These are phyloP conservation scores for Cryptococcus sp. DNA, from an alignment of 1,284 basidiomycete genomes.

Conservation along the genomic window DNA sequence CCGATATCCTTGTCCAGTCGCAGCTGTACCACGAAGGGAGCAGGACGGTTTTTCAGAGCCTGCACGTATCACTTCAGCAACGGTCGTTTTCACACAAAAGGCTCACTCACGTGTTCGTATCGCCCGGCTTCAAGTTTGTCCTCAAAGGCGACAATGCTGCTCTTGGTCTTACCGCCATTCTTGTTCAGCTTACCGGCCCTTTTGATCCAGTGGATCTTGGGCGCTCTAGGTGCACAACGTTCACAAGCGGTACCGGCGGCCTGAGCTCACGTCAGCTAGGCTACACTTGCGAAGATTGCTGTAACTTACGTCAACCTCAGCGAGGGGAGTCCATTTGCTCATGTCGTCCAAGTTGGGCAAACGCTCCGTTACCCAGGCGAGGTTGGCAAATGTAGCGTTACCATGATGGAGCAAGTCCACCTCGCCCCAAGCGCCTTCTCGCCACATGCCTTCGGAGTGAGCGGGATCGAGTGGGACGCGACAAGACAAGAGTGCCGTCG, in stretches of 20 bases:
- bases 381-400: slow-evolving; percentile 67
- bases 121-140: slow-evolving; percentile 79
- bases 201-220: slow-evolving; percentile 71
- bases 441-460: slow-evolving; percentile 76
- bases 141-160: slow-evolving; percentile 64
- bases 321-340: slow-evolving; percentile 64
- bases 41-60: slow-evolving; percentile 80
- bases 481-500: slow-evolving; percentile 76
- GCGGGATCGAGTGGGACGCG: slow-evolving; percentile 65
- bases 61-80: slow-evolving; percentile 40
- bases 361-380: slow-evolving; percentile 85
- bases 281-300: slow-evolving; percentile 1
- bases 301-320: slow-evolving; percentile 29
- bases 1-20: slow-evolving; percentile 69
- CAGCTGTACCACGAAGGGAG: slow-evolving; percentile 83
- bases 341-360: slow-evolving; percentile 70
- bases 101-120: slow-evolving; percentile 63
- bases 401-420: slow-evolving; percentile 84
- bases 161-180: slow-evolving; percentile 43
- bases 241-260: slow-evolving; percentile 57
- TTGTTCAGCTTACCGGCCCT: slow-evolving; percentile 48
- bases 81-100: neutral
- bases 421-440: slow-evolving; percentile 69
- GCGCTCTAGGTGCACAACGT: slow-evolving; percentile 76
- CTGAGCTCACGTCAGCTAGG: slow-evolving; percentile 15